Evolutionary conservation across 2,329 filamentous ascomycete species (phyloP), one percentile per base, ranked within the genome.

Genomic region (Xylariaceae sp.): DNA sequence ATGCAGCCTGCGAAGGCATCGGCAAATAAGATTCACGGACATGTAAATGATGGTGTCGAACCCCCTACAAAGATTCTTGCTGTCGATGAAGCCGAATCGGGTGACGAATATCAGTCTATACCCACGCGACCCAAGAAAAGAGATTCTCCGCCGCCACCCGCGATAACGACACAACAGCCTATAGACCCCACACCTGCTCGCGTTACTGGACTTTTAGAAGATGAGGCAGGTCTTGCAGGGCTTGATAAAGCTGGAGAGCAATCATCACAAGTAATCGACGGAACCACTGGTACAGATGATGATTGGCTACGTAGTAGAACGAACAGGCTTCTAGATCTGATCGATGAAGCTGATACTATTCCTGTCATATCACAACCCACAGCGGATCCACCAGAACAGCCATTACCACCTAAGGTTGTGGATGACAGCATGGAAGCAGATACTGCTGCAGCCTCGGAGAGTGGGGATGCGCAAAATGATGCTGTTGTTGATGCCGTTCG

Each of bases 271-370:
- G 7, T 45, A 29, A 49, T 48, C 9, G 47, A 46, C 6, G n/a
- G 29, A 24, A 43, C 58, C 65, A 36, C 60, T 64, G 21, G 36
- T 56, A 53, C 65, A 62, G 92, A 97, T 73, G 85, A 87, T 56
- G 92, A 97, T 72, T 99, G 94, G 94, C 79, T 97, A 63, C 86
- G 93, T 53, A 93, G 89, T 58, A 85, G 89, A 63, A 97, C 92
- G 11, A 97, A 87, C 73, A 84, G 93, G 64, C 77, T 96, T 42
- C 79, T 97, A 44, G 94, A 93, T 70, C 77, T 97, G 23, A 79
- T 92, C 48, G 91, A 96, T 64, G 88, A 91, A 36, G 87, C 87
- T 55, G 83, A 88, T 55, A 37, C 55, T 1, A 71, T 73, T 1
- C 60, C 65, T 40, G 58, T 65, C 15, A 50, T 62, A 47, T 53